A percentile compares a stretch with the other conserved stretches of the same genome.
These are phyloP conservation scores for Suillus spraguei DNA, from an alignment of 768 basidiomycete genomes.

Conservation along the genomic window DNA sequence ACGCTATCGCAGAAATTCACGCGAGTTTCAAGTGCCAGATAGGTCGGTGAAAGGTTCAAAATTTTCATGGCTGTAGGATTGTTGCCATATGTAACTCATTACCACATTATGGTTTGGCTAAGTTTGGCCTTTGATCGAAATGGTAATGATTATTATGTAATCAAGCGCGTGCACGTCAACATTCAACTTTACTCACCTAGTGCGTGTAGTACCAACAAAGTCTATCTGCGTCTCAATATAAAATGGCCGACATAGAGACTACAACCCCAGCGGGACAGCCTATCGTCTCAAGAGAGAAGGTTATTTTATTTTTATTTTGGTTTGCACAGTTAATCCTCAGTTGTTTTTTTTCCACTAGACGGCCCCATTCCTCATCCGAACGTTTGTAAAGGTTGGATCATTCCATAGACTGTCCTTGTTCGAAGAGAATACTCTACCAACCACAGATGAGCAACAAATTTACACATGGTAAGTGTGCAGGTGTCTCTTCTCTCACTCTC, in stretches of 20 bases:
- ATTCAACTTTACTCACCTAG: not conserved
- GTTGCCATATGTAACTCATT: not conserved
- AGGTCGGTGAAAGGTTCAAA: too few relatives aligned
- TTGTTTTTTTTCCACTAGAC: conserved; percentile 45
- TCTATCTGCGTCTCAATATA: conserved; percentile 5
- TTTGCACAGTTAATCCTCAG: conserved; percentile 2
- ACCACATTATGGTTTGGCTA: too few relatives aligned
- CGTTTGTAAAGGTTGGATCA: conserved; percentile 80
- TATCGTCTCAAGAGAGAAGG: conserved; percentile 61
- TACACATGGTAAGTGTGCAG: conserved; percentile 66
- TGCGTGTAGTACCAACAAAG: not conserved
- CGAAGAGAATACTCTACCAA: conserved; percentile 76
- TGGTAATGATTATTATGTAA: not conserved
- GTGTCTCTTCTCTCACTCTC: not conserved
- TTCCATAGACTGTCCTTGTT: conserved; percentile 77
- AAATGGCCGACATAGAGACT: conserved; percentile 41
- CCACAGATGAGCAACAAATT: conserved; percentile 80
- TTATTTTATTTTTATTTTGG: conserved; percentile 13
- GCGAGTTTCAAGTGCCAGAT: not conserved
- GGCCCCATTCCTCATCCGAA: conserved; percentile 78
- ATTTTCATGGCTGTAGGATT: too few relatives aligned
- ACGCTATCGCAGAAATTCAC: not conserved
- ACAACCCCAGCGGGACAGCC: conserved; percentile 48
- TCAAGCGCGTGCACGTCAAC: not conserved
- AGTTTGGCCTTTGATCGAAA: not conserved